Percentiles rank a stretch among this genome's conserved stretches.
These are phyloP conservation scores for Dentipellis sp. DNA, from an alignment of 768 basidiomycete species.

Conservation along the genomic window DNA sequence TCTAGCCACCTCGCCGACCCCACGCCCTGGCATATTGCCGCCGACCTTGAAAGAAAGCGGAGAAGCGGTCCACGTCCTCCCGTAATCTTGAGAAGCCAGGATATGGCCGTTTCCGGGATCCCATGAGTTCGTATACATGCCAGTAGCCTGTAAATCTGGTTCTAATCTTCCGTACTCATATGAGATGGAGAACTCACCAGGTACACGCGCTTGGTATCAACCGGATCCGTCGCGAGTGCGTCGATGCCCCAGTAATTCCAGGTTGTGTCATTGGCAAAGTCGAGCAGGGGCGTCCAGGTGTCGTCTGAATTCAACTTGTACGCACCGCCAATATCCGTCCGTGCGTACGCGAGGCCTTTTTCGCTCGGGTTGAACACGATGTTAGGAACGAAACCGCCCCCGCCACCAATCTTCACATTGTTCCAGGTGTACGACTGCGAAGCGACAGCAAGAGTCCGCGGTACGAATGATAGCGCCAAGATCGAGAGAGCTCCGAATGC, in stretches of 20 bases:
- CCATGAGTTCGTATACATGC: constrained; percentile 55
- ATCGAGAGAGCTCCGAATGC: no score
- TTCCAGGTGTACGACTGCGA: constrained; percentile 51
- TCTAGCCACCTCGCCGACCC: constrained; percentile 42
- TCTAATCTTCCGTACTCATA: no score
- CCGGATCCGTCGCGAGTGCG: constrained; percentile 52
- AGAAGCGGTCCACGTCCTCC: constrained; percentile 44
- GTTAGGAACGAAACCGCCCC: constrained; percentile 43
- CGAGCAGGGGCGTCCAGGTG: constrained; percentile 53
- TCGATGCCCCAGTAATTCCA: constrained; percentile 41
- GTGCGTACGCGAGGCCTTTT: constrained; percentile 55
- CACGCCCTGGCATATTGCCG: constrained; percentile 63
- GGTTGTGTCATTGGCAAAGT: constrained; percentile 36
- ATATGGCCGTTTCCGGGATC: constrained; percentile 58
- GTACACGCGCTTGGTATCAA: constrained; percentile 45
- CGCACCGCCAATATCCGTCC: constrained; percentile 60
- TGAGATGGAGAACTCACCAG: constrained; percentile 23
- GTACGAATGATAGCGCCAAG: background rate
- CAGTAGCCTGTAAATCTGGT: constrained; percentile 32
- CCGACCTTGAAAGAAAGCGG: constrained; percentile 57
- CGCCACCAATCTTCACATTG: constrained; percentile 47
- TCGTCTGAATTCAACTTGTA: constrained; percentile 54
- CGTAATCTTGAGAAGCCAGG: constrained; percentile 48
- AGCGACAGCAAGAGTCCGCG: constrained; percentile 23
- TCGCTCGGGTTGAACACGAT: constrained; percentile 55